These are phyloP conservation scores for Cryptococcus deneoformans DNA, from an alignment of 1,284 basidiomycete species.

Conservation along the genomic window DNA sequence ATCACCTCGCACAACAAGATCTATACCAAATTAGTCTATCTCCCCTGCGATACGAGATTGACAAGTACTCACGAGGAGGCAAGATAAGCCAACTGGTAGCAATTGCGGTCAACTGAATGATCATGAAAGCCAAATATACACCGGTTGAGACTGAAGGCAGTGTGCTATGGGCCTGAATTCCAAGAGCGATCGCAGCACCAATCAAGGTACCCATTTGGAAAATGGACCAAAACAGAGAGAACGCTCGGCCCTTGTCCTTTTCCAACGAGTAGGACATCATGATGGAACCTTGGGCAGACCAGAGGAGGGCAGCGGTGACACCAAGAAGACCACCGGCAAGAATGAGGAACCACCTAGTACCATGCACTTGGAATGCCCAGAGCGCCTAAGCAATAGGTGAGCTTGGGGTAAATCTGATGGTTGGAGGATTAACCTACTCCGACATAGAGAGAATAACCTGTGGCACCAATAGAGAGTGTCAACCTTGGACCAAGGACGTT, in stretches of 20 bases:
- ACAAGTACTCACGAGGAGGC: constrained; percentile 24
- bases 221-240: constrained; percentile 52
- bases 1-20: constrained; percentile 35
- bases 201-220: constrained; percentile 53
- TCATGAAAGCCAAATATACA: constrained; percentile 43
- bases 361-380: constrained; percentile 23
- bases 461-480: constrained; percentile 50
- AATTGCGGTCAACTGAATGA: constrained; percentile 43
- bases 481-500: constrained; percentile 51
- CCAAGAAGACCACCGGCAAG: constrained; percentile 52
- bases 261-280: constrained; percentile 54
- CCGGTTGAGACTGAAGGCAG: constrained; percentile 34
- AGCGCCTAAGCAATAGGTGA: constrained; percentile 1
- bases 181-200: constrained; percentile 52
- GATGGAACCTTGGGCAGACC: constrained; percentile 51
- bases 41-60: background rate
- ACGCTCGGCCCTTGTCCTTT: constrained; percentile 50
- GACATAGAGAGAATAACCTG: constrained; percentile 42
- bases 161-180: constrained; percentile 33
- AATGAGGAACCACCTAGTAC: constrained; percentile 47
- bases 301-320: constrained; percentile 37
- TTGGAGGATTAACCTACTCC: constrained; percentile 20
- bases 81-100: constrained; percentile 33
- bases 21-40: background rate
- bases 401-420: background rate